phyloP scores from a whole-genome alignment of 805 yeast genomes.

The Hanseniaspora lindneri region DNA sequence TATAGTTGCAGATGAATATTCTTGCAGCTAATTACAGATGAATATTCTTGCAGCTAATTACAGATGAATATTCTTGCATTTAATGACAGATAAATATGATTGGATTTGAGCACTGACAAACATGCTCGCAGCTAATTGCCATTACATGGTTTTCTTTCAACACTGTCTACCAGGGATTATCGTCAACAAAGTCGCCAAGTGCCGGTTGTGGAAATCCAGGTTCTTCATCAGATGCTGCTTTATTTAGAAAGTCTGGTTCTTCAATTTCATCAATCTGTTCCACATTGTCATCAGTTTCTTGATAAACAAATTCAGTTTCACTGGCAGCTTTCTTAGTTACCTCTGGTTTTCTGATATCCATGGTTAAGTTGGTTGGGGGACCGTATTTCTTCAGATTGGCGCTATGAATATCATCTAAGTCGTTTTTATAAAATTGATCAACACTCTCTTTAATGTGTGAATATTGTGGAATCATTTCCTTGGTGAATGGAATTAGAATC shows the following conservation, averaged over 20 bases:
- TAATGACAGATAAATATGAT: no score
- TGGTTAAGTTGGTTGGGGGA: constrained; percentile 29
- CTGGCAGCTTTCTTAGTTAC: constrained; percentile 14
- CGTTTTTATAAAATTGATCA: background rate
- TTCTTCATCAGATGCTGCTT: no score
- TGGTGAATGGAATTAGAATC: constrained; percentile 8
- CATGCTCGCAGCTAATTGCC: no score
- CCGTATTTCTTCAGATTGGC: constrained; percentile 41
- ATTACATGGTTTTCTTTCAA: no score
- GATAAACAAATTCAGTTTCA: no score
- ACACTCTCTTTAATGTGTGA: background rate
- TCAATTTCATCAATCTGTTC: no score
- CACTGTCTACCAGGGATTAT: constrained; percentile 73
- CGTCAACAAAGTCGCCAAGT: constrained; percentile 40
- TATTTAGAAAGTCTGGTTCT: no score
- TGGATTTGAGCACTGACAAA: no score
- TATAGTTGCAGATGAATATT: background rate
- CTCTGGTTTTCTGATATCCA: constrained; percentile 17
- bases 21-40: background rate
- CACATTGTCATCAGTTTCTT: no score
- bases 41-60: background rate
- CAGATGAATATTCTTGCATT: no score
- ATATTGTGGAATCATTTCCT: background rate
- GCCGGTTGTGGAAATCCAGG: no score
- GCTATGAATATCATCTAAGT: constrained; percentile 16